Base-by-base conservation (phyloP, 2,329 filamentous ascomycete species). In the Alternaria sp. region DNA sequence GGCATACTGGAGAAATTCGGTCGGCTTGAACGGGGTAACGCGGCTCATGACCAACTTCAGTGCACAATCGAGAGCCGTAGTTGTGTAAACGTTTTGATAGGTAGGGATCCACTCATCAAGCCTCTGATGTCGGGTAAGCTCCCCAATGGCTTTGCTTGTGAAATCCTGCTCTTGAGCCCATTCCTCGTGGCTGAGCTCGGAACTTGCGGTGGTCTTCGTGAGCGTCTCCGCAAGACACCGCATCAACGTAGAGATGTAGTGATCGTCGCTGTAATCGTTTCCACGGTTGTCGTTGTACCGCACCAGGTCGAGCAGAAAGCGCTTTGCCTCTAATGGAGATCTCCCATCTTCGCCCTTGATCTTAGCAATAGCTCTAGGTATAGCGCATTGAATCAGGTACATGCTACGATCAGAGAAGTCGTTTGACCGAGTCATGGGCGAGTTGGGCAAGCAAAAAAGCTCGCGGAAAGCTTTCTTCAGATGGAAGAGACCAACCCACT, bases 211-310 rank as follows among this genome's bases (percentile, higher is more conserved):
- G 7, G 59, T 66, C 34, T 68, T 71, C 5, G 77, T 80, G 56
- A 90, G 78, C 10, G 85, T 84, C 63, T 87, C 82, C 6, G 86
- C 84, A 5, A 91, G 77, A 40, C 86, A 87, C 38, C 78, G 81
- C 82, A 99, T 91, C 25, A 99, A 84, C 22, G 86, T 91, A 8
- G 93, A 89, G 55, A 99, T 88, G 74, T 97, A 99, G 71, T 92
- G 89, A 64, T 94, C 90, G 72, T 99, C 96, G 5, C 94, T 97
- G 74, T 88, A 96, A 51, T 90, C 83, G 70, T 99, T 99, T 62
- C 92, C 90, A 3, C 91, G 90, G 74, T 99, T 99, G 79, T 99
- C 94, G 74, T 99, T 99, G 81, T 93, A 94, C 50, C 92, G 90
- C 34, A 99, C 83, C 74, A 96, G 92, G 69, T 97, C 93, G 22